Conservation (phyloP, 164 flowering plant species). For the Piper longum region DNA sequence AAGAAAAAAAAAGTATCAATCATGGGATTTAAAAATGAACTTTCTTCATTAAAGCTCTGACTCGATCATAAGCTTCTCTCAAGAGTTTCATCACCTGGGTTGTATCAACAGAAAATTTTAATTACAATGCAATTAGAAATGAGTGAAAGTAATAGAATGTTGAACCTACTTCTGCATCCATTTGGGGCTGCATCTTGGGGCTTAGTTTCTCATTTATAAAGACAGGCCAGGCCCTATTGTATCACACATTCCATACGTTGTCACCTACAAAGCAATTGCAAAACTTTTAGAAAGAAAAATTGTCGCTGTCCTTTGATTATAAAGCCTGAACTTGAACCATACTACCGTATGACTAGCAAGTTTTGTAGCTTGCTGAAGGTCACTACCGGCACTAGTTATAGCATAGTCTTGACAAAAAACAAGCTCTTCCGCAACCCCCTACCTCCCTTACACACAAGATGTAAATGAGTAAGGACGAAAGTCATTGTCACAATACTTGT, state of each 20-base stretch:
- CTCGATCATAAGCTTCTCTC: no score
- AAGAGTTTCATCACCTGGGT: no score
- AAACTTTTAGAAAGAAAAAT: not conserved
- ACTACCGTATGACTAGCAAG: constrained; percentile 94
- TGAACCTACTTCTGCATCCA: constrained; percentile 78
- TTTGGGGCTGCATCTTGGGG: constrained; percentile 83
- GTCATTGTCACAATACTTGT: no score
- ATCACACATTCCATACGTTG: constrained; percentile 92
- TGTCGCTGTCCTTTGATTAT: not conserved
- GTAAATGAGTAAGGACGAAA: no score
- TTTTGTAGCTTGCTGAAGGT: constrained; percentile 75
- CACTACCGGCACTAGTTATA: constrained; percentile 95
- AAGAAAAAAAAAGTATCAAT: not conserved
- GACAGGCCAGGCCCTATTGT: constrained; percentile 91
- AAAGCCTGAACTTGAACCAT: not conserved
- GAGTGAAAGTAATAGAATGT: not conserved
- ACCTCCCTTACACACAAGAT: constrained; percentile 87
- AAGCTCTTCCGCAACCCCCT: constrained; percentile 92
- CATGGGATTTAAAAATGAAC: constrained; percentile 16
- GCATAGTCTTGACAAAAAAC: constrained; percentile 82
- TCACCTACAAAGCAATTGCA: constrained; percentile 34
- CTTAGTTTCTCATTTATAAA: constrained; percentile 78
- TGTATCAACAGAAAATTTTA: constrained; percentile 15
- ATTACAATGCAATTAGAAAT: not conserved
- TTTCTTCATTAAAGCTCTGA: constrained; percentile 49